Evolutionary conservation across 139 green algal species (phyloP), one percentile per base, ranked within the genome.

Genomic region (Chlamydomonas sphaeroides): DNA sequence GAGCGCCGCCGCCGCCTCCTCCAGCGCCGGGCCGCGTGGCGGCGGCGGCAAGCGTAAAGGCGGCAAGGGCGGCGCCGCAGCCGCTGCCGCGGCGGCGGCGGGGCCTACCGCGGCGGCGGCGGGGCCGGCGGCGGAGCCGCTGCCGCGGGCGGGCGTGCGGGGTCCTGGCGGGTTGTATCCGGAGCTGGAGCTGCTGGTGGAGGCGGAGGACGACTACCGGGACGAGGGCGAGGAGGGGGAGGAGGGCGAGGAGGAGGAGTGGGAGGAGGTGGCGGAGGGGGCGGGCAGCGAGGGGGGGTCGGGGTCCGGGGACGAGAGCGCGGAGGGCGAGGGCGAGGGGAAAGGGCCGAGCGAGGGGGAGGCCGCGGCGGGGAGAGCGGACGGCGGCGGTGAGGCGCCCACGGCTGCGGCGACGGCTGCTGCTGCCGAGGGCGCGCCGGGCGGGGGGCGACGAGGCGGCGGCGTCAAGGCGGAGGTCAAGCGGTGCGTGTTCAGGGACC

Each of bases 141-240:
- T 45, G 57, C 56, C 84, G 70, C 67, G 68, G 5, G 62, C 57
- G 85, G 77, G 28, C 62, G 66, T 21, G 32, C 42, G 36, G 20
- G 62, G 75, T 1, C 62, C 62, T 0, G 72, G 72, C 15, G 72
- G 39, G 3, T 53, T 93, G 65, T 95, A 91, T 32, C 79, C 85
- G 17, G 94, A 97, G 78, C 65, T 83, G 48, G 93, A 97, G 88
- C 61, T 98, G 62, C 59, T 95, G 6, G 93, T 97, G 8, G 94
- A 97, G 83, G 85, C 89, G 23, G 94, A 97, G 69, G 84, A 82
- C 14, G 84, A 90, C 7, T 68, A 69, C 26, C 4, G 21, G 28
- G 72, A 80, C 11, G 72, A 68, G 72, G 57, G 39, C 20, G 68
- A 75, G 30, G 81, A 82, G 26, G 86, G 86, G 53, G 86, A 89